phyloP scores from a whole-genome alignment of 495 filamentous ascomycete genomes.

The Aspergillus nanangensis region DNA sequence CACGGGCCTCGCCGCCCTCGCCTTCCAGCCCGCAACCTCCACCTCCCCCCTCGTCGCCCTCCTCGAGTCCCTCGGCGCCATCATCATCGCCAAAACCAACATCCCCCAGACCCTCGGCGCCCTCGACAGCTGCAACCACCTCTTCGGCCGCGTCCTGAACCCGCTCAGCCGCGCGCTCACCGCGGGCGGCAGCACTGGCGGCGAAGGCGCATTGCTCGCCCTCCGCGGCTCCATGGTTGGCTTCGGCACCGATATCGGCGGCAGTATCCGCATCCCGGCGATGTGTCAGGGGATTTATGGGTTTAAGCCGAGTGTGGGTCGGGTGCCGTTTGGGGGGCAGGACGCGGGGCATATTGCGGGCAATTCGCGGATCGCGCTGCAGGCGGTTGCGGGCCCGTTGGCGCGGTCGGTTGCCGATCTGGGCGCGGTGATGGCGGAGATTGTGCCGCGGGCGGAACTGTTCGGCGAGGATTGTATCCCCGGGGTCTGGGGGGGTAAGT shows the following conservation, averaged over 20 bases:
- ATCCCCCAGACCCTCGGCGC: slow-evolving; percentile 50
- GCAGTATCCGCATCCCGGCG: slow-evolving; percentile 57
- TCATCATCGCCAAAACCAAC: slow-evolving; percentile 66
- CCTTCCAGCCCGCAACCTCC: slow-evolving; percentile 42
- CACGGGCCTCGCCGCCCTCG: slow-evolving; percentile 53
- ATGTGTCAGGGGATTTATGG: slow-evolving; percentile 55
- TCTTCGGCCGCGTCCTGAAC: slow-evolving; percentile 61
- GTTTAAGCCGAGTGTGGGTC: slow-evolving; percentile 54
- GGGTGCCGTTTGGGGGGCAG: slow-evolving; percentile 51
- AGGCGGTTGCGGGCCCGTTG: slow-evolving; percentile 48
- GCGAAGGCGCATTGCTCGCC: slow-evolving; percentile 61
- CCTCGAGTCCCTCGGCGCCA: slow-evolving; percentile 41
- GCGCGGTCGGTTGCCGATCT: slow-evolving; percentile 41
- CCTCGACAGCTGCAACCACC: slow-evolving; percentile 35
- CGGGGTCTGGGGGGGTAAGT: slow-evolving; percentile 37
- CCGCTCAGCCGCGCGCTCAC: slow-evolving; percentile 54
- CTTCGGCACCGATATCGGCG: slow-evolving; percentile 65
- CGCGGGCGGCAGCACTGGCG: slow-evolving; percentile 60
- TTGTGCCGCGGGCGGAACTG: slow-evolving; percentile 40
- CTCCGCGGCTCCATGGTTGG: slow-evolving; percentile 60
- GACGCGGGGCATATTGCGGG: slow-evolving; percentile 35
- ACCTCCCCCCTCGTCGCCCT: slow-evolving; percentile 41
- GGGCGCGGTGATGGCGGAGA: slow-evolving; percentile 44
- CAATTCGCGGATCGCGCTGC: slow-evolving; percentile 36
- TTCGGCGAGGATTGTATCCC: slow-evolving; percentile 49